phyloP scores from a whole-genome alignment of 768 basidiomycete species.

The Cystofilobasidium capitatum region DNA sequence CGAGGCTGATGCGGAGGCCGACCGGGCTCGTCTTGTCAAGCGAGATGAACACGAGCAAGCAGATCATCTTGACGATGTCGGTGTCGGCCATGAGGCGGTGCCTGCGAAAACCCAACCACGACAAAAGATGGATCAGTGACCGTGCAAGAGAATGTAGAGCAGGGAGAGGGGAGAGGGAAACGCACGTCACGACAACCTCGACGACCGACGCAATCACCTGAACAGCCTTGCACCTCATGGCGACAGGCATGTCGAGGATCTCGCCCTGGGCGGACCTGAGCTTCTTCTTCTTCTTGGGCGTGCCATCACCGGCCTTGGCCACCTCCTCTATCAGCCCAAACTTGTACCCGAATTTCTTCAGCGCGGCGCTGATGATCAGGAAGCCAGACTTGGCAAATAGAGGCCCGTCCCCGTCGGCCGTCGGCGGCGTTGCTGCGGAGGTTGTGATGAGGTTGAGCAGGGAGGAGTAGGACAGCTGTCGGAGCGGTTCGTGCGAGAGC shows the following conservation, averaged over 20 bases:
- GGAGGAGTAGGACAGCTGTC: not conserved
- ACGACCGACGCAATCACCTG: not conserved
- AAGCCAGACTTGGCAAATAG: not conserved
- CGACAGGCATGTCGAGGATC: not conserved
- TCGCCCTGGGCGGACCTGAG: not conserved
- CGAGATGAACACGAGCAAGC: conserved; percentile 11
- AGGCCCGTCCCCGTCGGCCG: not conserved
- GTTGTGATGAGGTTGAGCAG: not conserved
- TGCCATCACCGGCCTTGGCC: not conserved
- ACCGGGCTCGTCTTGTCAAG: not conserved
- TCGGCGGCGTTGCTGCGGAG: not conserved
- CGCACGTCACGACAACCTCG: not conserved
- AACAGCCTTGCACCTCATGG: not conserved
- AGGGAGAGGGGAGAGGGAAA: not conserved
- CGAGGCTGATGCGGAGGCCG: not conserved
- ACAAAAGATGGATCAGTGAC: not conserved
- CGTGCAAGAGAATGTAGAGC: not conserved
- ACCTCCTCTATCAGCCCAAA: not conserved
- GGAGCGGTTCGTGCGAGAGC: too few relatives aligned
- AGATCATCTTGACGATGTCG: not conserved
- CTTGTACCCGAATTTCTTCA: not conserved
- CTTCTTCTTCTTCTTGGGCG: not conserved
- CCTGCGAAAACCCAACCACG: too few relatives aligned
- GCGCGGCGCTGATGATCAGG: not conserved
- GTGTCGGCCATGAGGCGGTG: not conserved